Evolutionary conservation across 495 filamentous ascomycete genomes (phyloP), one percentile per base, ranked within the genome.

Genomic region (Staphylotrichum tortipilum): DNA sequence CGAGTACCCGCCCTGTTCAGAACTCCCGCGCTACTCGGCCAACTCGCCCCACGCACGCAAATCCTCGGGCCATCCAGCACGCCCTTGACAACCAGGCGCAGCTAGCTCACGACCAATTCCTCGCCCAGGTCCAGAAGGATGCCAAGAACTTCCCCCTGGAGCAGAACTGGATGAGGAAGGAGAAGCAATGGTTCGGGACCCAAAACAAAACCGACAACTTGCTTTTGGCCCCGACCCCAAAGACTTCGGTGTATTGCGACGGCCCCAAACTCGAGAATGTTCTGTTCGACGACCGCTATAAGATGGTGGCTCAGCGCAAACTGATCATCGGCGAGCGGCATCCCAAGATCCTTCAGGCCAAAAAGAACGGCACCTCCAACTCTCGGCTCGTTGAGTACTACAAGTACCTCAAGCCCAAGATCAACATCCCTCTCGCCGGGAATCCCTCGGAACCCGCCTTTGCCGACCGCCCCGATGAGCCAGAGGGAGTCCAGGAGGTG

Each of bases 401-500:
- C 23, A 5, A 26, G 22, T 41, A 50, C 4, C 48, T 67, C 22
- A 31, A 42, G 0, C 45, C 44, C 10, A 18, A 44, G 6, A 28
- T 47, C 12, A 44, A 48, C 44, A 26, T 66, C 5, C 59, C 63
- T 5, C 36, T 61, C 1, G 71, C 70, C 22, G 69, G 70, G 7
- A 30, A 37, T 0, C 15, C 47, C 19, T n/a, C 4, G 8, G 22
- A 49, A 7, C n/a, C 19, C 15, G 14, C 37, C 1, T 24, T 11
- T 19, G 6, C 15, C 5, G 23, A 30, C 9, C 3, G 17, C 22
- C 15, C 14, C n/a, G n/a, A n/a, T n/a, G 26, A 28, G 6, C 26
- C 26, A 28, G 26, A 28, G 26, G 6, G 26, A 10, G 6, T 28
- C 26, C 26, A n/a, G n/a, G n/a, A n/a, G n/a, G n/a, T n/a, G n/a